These are phyloP conservation scores for Prunus salicina DNA, from an alignment of 306 rosid genomes.

Conservation along the genomic window DNA sequence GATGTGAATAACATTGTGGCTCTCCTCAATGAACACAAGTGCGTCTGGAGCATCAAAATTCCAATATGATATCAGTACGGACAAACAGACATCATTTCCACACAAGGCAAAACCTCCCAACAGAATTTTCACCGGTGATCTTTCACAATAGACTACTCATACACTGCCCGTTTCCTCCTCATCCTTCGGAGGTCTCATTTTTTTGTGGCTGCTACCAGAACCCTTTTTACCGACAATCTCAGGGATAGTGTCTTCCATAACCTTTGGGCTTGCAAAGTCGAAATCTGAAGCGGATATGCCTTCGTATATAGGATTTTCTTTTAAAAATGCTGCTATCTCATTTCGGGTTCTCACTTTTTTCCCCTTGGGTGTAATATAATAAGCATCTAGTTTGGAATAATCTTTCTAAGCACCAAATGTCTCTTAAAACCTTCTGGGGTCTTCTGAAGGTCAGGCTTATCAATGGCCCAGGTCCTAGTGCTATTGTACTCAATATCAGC, in stretches of 20 bases:
- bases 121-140: neutral
- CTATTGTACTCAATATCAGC: constrained; percentile 67
- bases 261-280: constrained; percentile 63
- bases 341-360: constrained; percentile 68
- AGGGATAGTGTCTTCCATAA: constrained; percentile 81
- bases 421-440: constrained; percentile 73
- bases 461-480: constrained; percentile 82
- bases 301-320: constrained; percentile 44
- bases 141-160: neutral
- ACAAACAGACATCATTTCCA: neutral
- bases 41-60: neutral
- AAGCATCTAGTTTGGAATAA: constrained; percentile 76
- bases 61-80: neutral
- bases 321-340: constrained; percentile 54
- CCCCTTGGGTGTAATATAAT: constrained; percentile 64
- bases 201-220: constrained; percentile 37
- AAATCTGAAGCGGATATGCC: constrained; percentile 45
- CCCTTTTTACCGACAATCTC: constrained; percentile 37
- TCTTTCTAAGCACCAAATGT: constrained; percentile 64
- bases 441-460: constrained; percentile 79
- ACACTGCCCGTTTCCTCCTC: constrained; percentile 7
- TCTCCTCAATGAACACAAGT: neutral
- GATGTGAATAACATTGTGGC: neutral
- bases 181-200: constrained; percentile 27
- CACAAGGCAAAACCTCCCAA: neutral